Evolutionary conservation across 2,329 filamentous ascomycete genomes (phyloP), one percentile per base, ranked within the genome.

Genomic region (Capronia epimyces): DNA sequence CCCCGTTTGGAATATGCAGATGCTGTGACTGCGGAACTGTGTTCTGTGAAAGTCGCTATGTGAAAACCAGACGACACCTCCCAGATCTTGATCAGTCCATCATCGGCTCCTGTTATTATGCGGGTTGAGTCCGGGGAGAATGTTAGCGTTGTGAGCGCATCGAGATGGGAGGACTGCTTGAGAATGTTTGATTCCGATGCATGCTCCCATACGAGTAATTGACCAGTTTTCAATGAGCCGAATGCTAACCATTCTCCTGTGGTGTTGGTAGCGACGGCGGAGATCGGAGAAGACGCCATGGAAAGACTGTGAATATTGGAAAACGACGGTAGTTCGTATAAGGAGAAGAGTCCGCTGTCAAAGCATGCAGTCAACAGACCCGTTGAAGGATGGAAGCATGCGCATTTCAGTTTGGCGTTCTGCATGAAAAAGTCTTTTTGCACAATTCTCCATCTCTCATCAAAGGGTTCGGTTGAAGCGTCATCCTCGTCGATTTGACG

Each of bases 171-270:
- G 69, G 97, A 93, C 65, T 98, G 93, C 71, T 98, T 98, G 42
- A 98, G 75, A 52, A 98, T 94, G 68, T 98, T 98, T 4, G 91
- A 97, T 69, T 98, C 94, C 0, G 93, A 98, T 66, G 97, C 91
- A 90, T 94, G 98, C 68, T 98, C 93, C 93, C 93, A 98, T 3
- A 98, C 93, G 3, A 98, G 74, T n/a, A 98, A 76, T 66, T 98
- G 93, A 0, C 94, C 94, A 3, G 95, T 78, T 63, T 94, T 94
- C 1, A 93, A 95, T 0, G 94, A 93, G 12, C 91, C 93, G 67
- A 98, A 96, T 0, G 94, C 94, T 18, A 98, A 74, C 93, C 93
- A 98, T 71, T 97, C 91, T 46, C 93, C 93, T 25, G 85, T 87
- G 67, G 87, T 86, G 72, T 97, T 98, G 65, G 96, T 89, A 0